Conservation (phyloP, 2,329 filamentous ascomycete genomes). For the Cryphonectria carpinicola region DNA sequence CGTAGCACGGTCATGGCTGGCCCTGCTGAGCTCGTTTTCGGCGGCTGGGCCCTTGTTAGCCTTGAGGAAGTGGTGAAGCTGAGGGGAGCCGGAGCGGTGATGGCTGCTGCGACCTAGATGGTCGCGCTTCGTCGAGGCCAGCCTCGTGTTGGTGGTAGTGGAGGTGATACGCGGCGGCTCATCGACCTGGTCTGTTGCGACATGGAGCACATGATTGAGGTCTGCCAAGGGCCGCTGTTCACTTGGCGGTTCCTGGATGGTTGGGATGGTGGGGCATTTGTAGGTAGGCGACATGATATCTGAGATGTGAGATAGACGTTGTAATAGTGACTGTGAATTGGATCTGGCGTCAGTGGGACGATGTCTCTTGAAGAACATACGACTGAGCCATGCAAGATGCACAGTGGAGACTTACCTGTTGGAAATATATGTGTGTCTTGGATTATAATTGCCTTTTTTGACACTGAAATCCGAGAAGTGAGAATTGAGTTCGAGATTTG, state of each 20-base stretch:
- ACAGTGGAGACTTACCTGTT: not conserved
- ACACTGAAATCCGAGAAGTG: not conserved
- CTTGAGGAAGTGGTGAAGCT: conserved; percentile 20
- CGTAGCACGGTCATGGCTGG: conserved; percentile 19
- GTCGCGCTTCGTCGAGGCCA: conserved; percentile 1
- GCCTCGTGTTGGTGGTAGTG: not conserved
- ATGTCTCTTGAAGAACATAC: conserved; percentile 14
- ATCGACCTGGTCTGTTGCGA: not conserved
- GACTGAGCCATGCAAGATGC: conserved; percentile 8
- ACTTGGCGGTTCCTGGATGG: conserved; percentile 21
- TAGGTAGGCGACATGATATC: conserved; percentile 26
- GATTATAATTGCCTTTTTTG: not conserved
- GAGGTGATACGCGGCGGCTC: not conserved
- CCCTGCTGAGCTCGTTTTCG: conserved; percentile 30
- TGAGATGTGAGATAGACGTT: not conserved
- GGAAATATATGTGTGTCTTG: not conserved
- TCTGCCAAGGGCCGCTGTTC: conserved; percentile 14
- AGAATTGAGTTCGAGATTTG: not conserved
- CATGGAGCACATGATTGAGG: not conserved
- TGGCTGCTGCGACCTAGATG: not conserved
- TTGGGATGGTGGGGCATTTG: conserved; percentile 20
- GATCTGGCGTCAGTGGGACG: conserved; percentile 12
- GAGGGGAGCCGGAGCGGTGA: conserved; percentile 15
- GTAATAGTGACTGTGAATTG: not conserved
- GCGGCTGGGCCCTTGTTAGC: conserved; percentile 12